A percentile compares a stretch with the other conserved stretches of the same genome.
These are phyloP conservation scores for Moricandia moricandioides DNA, from an alignment of 345 rosid species.

Conservation along the genomic window DNA sequence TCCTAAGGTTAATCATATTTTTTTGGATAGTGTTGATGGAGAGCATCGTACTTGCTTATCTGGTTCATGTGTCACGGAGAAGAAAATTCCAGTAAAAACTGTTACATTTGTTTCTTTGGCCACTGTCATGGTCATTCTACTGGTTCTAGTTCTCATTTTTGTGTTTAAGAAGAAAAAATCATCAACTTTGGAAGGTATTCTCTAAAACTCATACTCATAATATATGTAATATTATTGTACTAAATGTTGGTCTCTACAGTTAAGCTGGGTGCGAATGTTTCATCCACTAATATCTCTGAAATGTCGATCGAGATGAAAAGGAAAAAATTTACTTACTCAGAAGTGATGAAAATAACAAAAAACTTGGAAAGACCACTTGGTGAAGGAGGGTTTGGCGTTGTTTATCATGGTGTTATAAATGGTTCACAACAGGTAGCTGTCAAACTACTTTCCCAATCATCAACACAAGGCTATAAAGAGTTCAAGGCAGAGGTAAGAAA, in stretches of 20 bases:
- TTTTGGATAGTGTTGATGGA: constrained; percentile 15
- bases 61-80: constrained; percentile 25
- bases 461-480: constrained; percentile 28
- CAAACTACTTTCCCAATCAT: constrained; percentile 19
- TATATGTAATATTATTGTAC: not conserved
- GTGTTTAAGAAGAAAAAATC: not conserved
- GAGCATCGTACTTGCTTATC: not conserved
- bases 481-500: constrained; percentile 26
- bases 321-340: constrained; percentile 30
- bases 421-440: constrained; percentile 22
- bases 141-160: not conserved
- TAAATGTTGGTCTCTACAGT: not conserved
- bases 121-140: not conserved
- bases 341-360: constrained; percentile 40
- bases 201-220: not conserved
- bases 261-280: not conserved
- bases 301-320: constrained; percentile 11
- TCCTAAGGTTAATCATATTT: not conserved
- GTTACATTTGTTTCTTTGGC: constrained; percentile 14
- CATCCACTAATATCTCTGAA: not conserved
- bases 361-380: constrained; percentile 42
- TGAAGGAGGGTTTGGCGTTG: constrained; percentile 58
- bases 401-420: constrained; percentile 42
- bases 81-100: constrained; percentile 16
- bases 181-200: not conserved